A percentile compares a stretch with the other conserved stretches of the same genome.
These are phyloP conservation scores for Kernera saxatilis DNA, from an alignment of 345 rosid species.

Conservation along the genomic window DNA sequence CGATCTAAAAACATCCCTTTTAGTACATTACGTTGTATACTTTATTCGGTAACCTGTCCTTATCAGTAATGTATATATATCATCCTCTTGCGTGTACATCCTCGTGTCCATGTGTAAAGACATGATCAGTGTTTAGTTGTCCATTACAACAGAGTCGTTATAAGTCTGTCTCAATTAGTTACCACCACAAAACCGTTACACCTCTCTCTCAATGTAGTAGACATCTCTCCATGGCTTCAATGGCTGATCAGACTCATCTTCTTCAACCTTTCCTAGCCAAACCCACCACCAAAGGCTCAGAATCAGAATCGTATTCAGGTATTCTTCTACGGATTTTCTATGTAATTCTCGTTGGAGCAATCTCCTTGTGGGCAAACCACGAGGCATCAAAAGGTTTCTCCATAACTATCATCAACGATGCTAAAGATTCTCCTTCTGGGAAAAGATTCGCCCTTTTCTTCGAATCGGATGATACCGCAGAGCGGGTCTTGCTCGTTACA, in stretches of 20 bases:
- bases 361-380: slow-evolving; percentile 54
- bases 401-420: slow-evolving; percentile 37
- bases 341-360: slow-evolving; percentile 33
- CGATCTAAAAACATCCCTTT: background rate
- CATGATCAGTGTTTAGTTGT: slow-evolving; percentile 30
- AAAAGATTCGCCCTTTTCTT: slow-evolving; percentile 43
- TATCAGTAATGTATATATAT: slow-evolving; percentile 12
- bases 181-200: slow-evolving; percentile 11
- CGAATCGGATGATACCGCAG: slow-evolving; percentile 49
- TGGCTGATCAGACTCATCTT: slow-evolving; percentile 38
- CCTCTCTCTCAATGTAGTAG: slow-evolving; percentile 19
- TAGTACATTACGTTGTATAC: slow-evolving; percentile 28
- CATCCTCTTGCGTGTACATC: slow-evolving; percentile 32
- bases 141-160: slow-evolving; percentile 15
- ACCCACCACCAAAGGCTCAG: background rate
- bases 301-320: background rate
- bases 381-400: slow-evolving; percentile 55
- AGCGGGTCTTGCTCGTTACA: slow-evolving; percentile 38
- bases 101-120: slow-evolving; percentile 37
- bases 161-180: slow-evolving; percentile 18
- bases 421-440: slow-evolving; percentile 31
- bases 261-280: slow-evolving; percentile 30
- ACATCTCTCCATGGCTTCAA: slow-evolving; percentile 6
- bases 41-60: slow-evolving; percentile 11
- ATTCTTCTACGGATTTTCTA: slow-evolving; percentile 34